Evolutionary conservation across 495 filamentous ascomycete genomes (phyloP).

Genomic region (Xylaria venustula): DNA sequence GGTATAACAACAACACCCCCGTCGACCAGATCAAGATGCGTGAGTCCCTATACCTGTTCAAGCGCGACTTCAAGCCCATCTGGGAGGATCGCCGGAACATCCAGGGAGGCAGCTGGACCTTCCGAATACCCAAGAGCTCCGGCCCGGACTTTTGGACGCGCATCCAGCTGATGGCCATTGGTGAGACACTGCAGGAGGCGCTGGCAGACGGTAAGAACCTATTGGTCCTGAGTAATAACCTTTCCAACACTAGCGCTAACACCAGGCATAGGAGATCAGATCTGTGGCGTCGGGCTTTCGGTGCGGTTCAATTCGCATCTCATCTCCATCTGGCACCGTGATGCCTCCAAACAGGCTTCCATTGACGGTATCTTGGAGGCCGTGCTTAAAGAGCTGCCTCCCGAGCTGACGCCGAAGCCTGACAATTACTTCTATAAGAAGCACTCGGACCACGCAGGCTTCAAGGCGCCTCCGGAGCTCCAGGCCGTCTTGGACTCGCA

Average conservation of each 20-base stretch:
- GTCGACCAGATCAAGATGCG: slow-evolving; percentile 72
- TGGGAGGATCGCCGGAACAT: slow-evolving; percentile 90
- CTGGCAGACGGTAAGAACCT: slow-evolving; percentile 61
- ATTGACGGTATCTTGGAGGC: slow-evolving; percentile 67
- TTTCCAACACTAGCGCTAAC: not conserved
- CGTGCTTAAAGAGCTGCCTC: slow-evolving; percentile 66
- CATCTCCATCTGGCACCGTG: slow-evolving; percentile 86
- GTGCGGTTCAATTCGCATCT: slow-evolving; percentile 75
- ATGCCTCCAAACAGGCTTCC: slow-evolving; percentile 67
- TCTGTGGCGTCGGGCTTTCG: slow-evolving; percentile 70
- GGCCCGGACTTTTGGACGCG: slow-evolving; percentile 78
- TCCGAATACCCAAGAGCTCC: slow-evolving; percentile 72
- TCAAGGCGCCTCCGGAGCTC: slow-evolving; percentile 53
- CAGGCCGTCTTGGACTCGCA: slow-evolving; percentile 49
- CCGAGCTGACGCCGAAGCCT: slow-evolving; percentile 64
- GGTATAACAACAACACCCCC: slow-evolving; percentile 85
- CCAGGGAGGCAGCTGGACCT: slow-evolving; percentile 81
- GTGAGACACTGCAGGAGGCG: slow-evolving; percentile 76
- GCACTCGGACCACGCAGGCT: slow-evolving; percentile 57
- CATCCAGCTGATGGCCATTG: slow-evolving; percentile 76
- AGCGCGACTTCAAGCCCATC: slow-evolving; percentile 76
- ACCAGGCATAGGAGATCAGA: slow-evolving; percentile 63
- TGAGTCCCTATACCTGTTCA: slow-evolving; percentile 86
- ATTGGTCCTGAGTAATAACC: not conserved
- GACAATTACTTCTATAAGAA: slow-evolving; percentile 69